Percentiles rank a stretch among this genome's conserved stretches.
These are phyloP conservation scores for Phymatotrichopsis omnivora DNA, from an alignment of 2,329 filamentous ascomycete genomes.

Conservation along the genomic window DNA sequence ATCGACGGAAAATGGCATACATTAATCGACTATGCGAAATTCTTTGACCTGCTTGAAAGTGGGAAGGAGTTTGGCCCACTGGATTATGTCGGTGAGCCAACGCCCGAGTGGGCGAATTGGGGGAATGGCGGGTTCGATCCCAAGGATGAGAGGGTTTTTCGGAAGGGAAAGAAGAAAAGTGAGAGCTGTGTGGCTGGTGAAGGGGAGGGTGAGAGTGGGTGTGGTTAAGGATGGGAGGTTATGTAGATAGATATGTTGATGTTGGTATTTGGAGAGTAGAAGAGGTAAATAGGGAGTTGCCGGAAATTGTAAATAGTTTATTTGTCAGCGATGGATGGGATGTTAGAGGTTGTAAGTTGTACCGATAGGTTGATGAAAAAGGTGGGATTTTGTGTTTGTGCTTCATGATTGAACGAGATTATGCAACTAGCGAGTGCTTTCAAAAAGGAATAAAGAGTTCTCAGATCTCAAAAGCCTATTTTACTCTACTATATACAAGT, in stretches of 20 bases:
- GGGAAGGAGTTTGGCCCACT: conserved; percentile 69
- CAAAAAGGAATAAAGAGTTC: no score
- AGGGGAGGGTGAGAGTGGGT: conserved; percentile 16
- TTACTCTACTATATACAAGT: no score
- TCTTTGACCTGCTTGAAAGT: conserved; percentile 74
- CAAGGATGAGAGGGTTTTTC: conserved; percentile 72
- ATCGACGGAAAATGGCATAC: conserved; percentile 78
- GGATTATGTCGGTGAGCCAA: conserved; percentile 78
- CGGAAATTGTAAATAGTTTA: no score
- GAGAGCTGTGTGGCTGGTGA: conserved; percentile 10
- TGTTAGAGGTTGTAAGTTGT: no score
- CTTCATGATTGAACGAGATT: no score
- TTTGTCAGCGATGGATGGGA: no score
- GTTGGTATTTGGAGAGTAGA: neutral
- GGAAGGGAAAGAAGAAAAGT: conserved; percentile 55
- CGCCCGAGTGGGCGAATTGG: conserved; percentile 90
- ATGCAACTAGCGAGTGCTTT: no score
- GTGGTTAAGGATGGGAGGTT: neutral
- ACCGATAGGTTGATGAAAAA: no score
- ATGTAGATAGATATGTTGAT: neutral
- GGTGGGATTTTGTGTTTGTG: no score
- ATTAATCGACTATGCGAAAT: conserved; percentile 76
- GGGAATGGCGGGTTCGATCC: conserved; percentile 92
- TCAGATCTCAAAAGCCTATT: no score
- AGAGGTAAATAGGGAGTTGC: no score